Base-by-base conservation (phyloP, 2,329 filamentous ascomycete species). In the Hypoxylon sp. region DNA sequence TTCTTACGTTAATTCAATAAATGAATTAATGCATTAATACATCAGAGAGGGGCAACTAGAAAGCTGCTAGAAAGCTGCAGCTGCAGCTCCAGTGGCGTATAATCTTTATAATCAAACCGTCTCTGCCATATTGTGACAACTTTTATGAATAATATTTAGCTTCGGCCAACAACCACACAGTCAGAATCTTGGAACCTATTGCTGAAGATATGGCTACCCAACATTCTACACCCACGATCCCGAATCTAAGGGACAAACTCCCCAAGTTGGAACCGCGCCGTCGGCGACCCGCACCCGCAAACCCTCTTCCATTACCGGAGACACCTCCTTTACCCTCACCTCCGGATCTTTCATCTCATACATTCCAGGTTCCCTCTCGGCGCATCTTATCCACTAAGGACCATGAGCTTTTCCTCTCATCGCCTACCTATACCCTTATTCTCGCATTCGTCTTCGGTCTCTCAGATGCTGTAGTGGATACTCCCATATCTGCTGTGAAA, bases 401-500 rank as follows among this genome's bases (percentile, higher is more conserved):
- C 73, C 94, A 97, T 77, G 86, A 92, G 17, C 81, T 93, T 3
- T 99, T 98, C 75, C 85, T 94, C 17, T 82, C 87, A 0, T 98
- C 94, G 0, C 84, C 90, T 0, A 91, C 94, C 5, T 91, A 93
- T 79, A 84, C 84, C 6, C 86, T 98, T 43, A 86, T 99, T 46
- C 83, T 92, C 63, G 89, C 92, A 19, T 99, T 97, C 81, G 86
- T 98, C 68, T 98, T 97, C 79, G 87, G 88, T 9, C 88, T 99
- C 21, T 90, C 94, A 48, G 94, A 98, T 74, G 89, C 92, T 3
- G 92, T 97, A 48, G 83, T 89, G 53, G 90, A 92, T 75, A 88
- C 84, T 28, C 88, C 91, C 5, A 86, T 91, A 68, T 91, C 91
- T 2, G 83, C 90, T 5, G 80, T 89, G 64, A 83, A 85, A 25